phyloP scores from a whole-genome alignment of 2,329 filamentous ascomycete species.

The Talaromyces islandicus region DNA sequence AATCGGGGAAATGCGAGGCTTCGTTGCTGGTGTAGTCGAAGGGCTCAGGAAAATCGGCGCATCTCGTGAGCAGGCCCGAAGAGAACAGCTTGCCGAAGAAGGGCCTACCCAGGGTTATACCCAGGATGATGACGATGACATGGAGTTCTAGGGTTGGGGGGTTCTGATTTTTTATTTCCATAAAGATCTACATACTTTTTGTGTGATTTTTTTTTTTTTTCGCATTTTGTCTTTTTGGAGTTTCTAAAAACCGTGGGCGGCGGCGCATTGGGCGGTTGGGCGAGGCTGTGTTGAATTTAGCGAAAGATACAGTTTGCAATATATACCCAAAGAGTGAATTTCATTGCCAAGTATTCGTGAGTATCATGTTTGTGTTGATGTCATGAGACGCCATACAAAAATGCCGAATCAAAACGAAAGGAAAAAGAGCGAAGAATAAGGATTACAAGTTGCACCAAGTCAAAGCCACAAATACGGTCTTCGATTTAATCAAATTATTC shows the following conservation, averaged over 20 bases:
- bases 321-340: slow-evolving; percentile 10
- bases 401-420: slow-evolving; percentile 7
- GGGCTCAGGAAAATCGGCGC: slow-evolving; percentile 77
- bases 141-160: slow-evolving; percentile 40
- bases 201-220: background rate
- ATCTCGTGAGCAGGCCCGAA: slow-evolving; percentile 68
- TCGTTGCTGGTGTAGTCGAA: slow-evolving; percentile 81
- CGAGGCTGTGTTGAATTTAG: slow-evolving; percentile 14
- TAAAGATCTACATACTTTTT: background rate
- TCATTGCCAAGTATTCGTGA: slow-evolving; percentile 11
- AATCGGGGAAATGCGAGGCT: slow-evolving; percentile 76
- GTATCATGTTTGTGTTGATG: background rate
- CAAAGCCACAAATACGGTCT: background rate
- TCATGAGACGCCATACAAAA: slow-evolving; percentile 11
- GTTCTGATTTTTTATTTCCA: background rate
- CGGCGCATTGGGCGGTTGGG: slow-evolving; percentile 1
- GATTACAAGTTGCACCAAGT: background rate
- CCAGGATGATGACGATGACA: slow-evolving; percentile 45
- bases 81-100: slow-evolving; percentile 70
- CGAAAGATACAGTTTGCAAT: slow-evolving; percentile 4
- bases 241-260: slow-evolving; percentile 15
- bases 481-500: background rate
- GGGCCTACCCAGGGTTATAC: slow-evolving; percentile 47
- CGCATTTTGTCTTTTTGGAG: slow-evolving; percentile 7
- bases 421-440: background rate